Percentiles rank a stretch among this genome's conserved stretches.
These are phyloP conservation scores for Moringa oleifera DNA, from an alignment of 345 rosid species.

Conservation along the genomic window DNA sequence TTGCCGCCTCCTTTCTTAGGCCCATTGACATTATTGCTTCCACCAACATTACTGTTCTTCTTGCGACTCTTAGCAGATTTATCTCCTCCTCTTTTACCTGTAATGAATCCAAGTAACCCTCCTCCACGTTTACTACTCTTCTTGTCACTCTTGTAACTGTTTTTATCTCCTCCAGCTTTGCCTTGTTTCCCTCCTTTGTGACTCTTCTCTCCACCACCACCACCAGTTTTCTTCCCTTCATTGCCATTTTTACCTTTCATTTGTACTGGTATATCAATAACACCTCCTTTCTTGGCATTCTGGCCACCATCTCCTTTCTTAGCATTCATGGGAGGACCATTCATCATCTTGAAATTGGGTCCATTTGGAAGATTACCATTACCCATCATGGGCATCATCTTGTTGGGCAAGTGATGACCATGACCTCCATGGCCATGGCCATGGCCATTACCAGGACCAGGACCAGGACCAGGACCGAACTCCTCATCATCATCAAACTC, in stretches of 20 bases:
- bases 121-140: constrained; percentile 22
- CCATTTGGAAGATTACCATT: no score
- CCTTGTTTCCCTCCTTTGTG: constrained; percentile 31
- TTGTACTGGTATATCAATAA: constrained; percentile 50
- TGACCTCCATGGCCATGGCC: no score
- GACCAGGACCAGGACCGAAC: constrained; percentile 38
- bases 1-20: constrained; percentile 52
- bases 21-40: constrained; percentile 39
- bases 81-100: constrained; percentile 36
- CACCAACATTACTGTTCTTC: constrained; percentile 31
- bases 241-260: constrained; percentile 41
- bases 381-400: constrained; percentile 34
- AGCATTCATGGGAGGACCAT: constrained; percentile 27
- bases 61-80: constrained; percentile 21
- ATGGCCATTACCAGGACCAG: no score
- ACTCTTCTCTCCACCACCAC: constrained; percentile 37
- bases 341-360: constrained; percentile 44
- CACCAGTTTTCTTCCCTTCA: constrained; percentile 36
- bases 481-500: constrained; percentile 39
- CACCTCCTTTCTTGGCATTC: constrained; percentile 34
- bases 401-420: constrained; percentile 37
- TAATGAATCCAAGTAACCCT: constrained; percentile 35
- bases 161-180: constrained; percentile 37
- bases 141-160: constrained; percentile 30
- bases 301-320: constrained; percentile 29